Evolutionary conservation across 2,329 filamentous ascomycete species (phyloP).

Genomic region (Pyrenophora graminea): DNA sequence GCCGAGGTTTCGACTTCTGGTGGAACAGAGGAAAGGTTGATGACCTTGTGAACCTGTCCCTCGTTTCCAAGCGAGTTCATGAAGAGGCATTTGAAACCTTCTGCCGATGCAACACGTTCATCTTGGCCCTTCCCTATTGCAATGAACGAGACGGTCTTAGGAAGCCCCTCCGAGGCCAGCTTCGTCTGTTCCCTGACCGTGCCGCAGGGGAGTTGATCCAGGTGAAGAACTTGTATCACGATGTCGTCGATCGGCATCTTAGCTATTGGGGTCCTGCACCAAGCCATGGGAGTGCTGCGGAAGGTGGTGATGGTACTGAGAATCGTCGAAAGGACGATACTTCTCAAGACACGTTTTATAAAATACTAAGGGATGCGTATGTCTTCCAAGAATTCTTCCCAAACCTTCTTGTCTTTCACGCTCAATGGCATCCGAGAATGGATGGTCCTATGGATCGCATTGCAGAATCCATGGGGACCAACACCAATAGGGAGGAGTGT

Average conservation of each 20-base stretch:
- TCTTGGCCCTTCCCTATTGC: not conserved
- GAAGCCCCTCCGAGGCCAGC: slow-evolving; percentile 4
- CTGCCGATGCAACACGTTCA: slow-evolving; percentile 16
- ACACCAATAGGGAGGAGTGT: not conserved
- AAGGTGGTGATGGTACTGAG: slow-evolving; percentile 1
- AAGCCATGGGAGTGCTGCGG: not conserved
- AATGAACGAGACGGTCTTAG: not conserved
- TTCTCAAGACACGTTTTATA: slow-evolving; percentile 4
- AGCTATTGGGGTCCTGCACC: not conserved
- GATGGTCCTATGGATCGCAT: not conserved
- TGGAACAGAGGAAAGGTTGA: not conserved
- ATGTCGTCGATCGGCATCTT: not conserved
- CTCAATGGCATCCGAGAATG: slow-evolving; percentile 6
- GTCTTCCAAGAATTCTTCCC: slow-evolving; percentile 18
- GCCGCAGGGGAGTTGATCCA: slow-evolving; percentile 4
- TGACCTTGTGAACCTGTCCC: slow-evolving; percentile 16
- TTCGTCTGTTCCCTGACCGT: slow-evolving; percentile 24
- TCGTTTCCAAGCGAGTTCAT: slow-evolving; percentile 25
- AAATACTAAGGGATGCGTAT: slow-evolving; percentile 20
- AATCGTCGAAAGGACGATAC: not conserved
- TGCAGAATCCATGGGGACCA: not conserved
- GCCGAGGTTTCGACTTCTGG: not conserved
- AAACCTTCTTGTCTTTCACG: slow-evolving; percentile 13
- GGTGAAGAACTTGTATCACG: slow-evolving; percentile 2
- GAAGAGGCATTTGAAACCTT: slow-evolving; percentile 24